These are phyloP conservation scores for Fusarium sp. DNA, from an alignment of 2,329 filamentous ascomycete genomes.

Conservation along the genomic window DNA sequence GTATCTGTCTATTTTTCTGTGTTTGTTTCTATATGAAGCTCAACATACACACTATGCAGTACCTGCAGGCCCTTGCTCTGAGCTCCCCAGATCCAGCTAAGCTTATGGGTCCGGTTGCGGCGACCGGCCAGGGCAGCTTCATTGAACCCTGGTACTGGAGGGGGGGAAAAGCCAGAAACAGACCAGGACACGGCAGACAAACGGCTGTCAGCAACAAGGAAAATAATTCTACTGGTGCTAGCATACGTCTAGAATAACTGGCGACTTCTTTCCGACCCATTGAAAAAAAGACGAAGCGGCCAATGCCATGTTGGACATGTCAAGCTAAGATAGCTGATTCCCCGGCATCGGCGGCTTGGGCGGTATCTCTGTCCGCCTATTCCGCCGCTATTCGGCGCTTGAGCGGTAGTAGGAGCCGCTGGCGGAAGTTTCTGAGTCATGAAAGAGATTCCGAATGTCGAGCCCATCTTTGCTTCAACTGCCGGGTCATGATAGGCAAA, in stretches of 20 bases:
- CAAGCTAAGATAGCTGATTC: conserved; percentile 16
- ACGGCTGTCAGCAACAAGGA: conserved; percentile 28
- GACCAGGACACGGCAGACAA: conserved; percentile 8
- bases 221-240: conserved; percentile 25
- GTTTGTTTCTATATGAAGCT: not conserved
- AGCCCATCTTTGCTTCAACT: not conserved
- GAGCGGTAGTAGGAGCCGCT: conserved; percentile 31
- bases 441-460: conserved; percentile 11
- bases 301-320: conserved; percentile 10
- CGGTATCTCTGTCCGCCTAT: conserved; percentile 4
- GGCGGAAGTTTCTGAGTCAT: conserved; percentile 30
- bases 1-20: not conserved
- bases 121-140: conserved; percentile 4
- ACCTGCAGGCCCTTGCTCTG: conserved; percentile 20
- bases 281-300: conserved; percentile 10
- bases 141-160: not conserved
- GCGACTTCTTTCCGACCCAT: conserved; percentile 19
- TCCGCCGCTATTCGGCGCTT: conserved; percentile 13
- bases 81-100: conserved; percentile 37
- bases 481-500: not conserved
- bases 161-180: not conserved
- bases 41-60: not conserved
- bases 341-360: conserved; percentile 9
- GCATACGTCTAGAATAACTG: conserved; percentile 21
- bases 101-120: conserved; percentile 30